phyloP scores from a whole-genome alignment of 1,139 yeast genomes.

The Meyerozyma guilliermondii region DNA sequence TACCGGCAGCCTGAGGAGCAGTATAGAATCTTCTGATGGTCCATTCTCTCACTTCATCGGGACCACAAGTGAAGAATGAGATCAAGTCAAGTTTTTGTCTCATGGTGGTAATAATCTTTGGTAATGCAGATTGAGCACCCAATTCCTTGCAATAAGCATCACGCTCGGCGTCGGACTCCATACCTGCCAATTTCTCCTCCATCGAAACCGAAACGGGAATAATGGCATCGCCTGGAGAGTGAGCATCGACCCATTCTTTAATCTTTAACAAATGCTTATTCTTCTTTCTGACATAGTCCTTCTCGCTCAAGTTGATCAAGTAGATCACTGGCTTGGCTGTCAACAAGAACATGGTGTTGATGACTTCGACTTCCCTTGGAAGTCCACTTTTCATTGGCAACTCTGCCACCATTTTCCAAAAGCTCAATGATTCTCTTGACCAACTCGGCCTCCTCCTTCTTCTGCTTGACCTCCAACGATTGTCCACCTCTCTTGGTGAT shows the following conservation, averaged over 20 bases:
- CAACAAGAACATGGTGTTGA: constrained; percentile 80
- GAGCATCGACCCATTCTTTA: constrained; percentile 94
- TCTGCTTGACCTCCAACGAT: constrained; percentile 89
- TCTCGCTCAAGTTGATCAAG: constrained; percentile 90
- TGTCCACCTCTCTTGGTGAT: constrained; percentile 93
- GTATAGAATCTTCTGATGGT: constrained; percentile 79
- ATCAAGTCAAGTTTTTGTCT: constrained; percentile 79
- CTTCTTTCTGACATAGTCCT: constrained; percentile 94
- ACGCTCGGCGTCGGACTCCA: constrained; percentile 90
- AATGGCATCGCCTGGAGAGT: constrained; percentile 92
- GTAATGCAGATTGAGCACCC: constrained; percentile 82
- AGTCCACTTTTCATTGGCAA: constrained; percentile 88
- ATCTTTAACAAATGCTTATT: constrained; percentile 87
- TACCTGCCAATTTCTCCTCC: constrained; percentile 87
- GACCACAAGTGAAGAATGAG: constrained; percentile 82
- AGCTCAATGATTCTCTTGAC: constrained; percentile 71
- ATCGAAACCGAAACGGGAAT: constrained; percentile 91
- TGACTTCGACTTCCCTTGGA: constrained; percentile 84
- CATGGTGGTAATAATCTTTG: constrained; percentile 81
- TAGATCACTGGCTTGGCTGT: constrained; percentile 97
- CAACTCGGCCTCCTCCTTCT: constrained; percentile 84
- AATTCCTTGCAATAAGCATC: constrained; percentile 82
- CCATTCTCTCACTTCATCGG: constrained; percentile 87
- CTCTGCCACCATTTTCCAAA: constrained; percentile 81
- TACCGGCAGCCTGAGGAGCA: constrained; percentile 89